phyloP scores from a whole-genome alignment of 768 basidiomycete genomes.

The Lepiota subincarnata region DNA sequence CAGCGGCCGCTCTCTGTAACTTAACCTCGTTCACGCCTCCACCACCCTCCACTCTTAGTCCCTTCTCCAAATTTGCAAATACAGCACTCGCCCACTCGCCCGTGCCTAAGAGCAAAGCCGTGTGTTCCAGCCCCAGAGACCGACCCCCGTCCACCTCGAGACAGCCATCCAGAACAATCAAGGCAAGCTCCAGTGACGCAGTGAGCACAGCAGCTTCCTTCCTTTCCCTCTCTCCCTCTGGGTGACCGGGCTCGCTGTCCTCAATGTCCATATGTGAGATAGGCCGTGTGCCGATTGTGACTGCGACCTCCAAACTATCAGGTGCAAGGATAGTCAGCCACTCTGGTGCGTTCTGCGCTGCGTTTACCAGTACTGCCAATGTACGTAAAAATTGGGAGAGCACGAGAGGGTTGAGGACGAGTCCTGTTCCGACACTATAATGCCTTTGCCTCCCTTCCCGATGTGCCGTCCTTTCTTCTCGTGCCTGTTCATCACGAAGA shows the following conservation, averaged over 20 bases:
- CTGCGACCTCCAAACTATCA: conserved; percentile 76
- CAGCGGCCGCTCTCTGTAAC: conserved; percentile 68
- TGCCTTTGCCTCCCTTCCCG: conserved; percentile 55
- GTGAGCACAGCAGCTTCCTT: conserved; percentile 75
- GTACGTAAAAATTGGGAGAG: conserved; percentile 75
- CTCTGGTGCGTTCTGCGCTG: conserved; percentile 72
- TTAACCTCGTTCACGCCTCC: conserved; percentile 64
- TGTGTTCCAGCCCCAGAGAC: conserved; percentile 71
- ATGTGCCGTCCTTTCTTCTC: conserved; percentile 66
- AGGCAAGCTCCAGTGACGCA: conserved; percentile 70
- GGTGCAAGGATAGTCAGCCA: conserved; percentile 83
- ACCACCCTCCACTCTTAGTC: conserved; percentile 54
- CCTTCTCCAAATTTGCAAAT: conserved; percentile 61
- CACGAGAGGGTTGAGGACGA: conserved; percentile 75
- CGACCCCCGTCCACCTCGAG: conserved; percentile 76
- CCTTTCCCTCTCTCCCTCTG: conserved; percentile 24
- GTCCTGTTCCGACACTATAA: conserved; percentile 71
- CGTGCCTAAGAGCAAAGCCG: conserved; percentile 60
- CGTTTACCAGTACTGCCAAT: conserved; percentile 76
- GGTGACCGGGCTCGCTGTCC: conserved; percentile 30
- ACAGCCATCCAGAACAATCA: conserved; percentile 72
- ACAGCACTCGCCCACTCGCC: conserved; percentile 80
- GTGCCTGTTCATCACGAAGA: conserved; percentile 76
- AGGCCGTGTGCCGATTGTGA: conserved; percentile 70
- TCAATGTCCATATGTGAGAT: conserved; percentile 41